Base-by-base conservation (phyloP, 257 asterid genomes). In the Mentha longifolia region DNA sequence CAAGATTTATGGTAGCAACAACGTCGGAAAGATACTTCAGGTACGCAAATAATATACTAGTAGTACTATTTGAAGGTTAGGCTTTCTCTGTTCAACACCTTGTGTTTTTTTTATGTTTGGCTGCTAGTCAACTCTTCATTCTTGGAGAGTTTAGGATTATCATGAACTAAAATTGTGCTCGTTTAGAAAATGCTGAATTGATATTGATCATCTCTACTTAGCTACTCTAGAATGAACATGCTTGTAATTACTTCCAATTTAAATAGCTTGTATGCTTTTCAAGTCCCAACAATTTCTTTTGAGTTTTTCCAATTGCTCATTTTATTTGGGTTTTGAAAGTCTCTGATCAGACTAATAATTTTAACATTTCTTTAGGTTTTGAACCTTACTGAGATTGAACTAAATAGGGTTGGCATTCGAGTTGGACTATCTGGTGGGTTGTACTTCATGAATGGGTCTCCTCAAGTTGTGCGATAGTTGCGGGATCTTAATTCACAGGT, bases 401-500 rank as follows among this genome's bases (percentile, higher is more conserved):
- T 92, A 39, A 88, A 87, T 77, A 87, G 96, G 61, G 96, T 90
- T 45, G 98, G 90, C 79, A 83, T 92, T 75, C 87, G 98, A 54
- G 96, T 92, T 73, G 98, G 98, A 61, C 85, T 92, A 33, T 85
- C 98, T 35, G 97, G 97, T 83, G 98, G 97, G 30, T 81, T 88
- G 42, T 88, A 92, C 88, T 92, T 87, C 82, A 92, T 90, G 98
- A 90, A 92, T 82, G 97, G 97, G 71, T 90, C 97, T 79, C 95
- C 96, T 78, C 98, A 92, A 87, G 96, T 96, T 47, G 97, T 92
- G 76, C 83, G 97, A 66, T 97, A 92, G 79, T 78, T 92, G 78
- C 90, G 87, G 1, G 84, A 87, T 79, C 93, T 92, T 74, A 88
- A 78, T 71, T 92, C 98, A 30, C 97, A 92, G 97, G 98, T 92